Evolutionary conservation across 768 basidiomycete species (phyloP), one percentile per base, ranked within the genome.

Genomic region (Pisolithus tinctorius): DNA sequence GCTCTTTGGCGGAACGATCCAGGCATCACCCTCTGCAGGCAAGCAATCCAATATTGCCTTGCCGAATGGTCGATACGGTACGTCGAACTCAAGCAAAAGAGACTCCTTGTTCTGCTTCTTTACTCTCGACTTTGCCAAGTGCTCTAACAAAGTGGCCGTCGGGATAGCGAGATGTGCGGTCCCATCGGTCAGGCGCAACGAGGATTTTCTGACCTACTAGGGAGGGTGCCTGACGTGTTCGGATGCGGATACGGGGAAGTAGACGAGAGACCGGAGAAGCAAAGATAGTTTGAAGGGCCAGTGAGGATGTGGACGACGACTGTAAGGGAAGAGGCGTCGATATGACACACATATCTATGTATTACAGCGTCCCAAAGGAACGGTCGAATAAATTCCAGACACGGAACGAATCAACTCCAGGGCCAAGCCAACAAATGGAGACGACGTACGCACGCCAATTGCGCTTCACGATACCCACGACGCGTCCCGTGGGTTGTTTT

Each of bases 51-150:
- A 61, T 42, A 98, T 93, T 2, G 93, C 91, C 67, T 85, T 89
- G n/a, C 93, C 93, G 65, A 99, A 99, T 2, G 96, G 92, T 55
- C 95, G 67, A 64, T 98, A 97, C 1, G 93, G 93, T 6, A 97
- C 92, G 49, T 96, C 96, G 63, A 86, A 98, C 66, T 99, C 95
- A 27, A 98, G 70, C 58, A 99, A 65, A 50, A 99, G 62, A 63
- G 89, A 91, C 68, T 98, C 95, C 64, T n/a, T 93, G 88, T 61
- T 98, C 95, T 0, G 94, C 94, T 64, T 95, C 93, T 66, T 97
- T 96, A 65, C 87, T 89, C 61, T 93, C 95, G 0, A 84, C 91
- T 60, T 81, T 83, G 2, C 96, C 96, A 1, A 99, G 77, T 0
- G 92, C 83, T 39, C 95, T 83, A 20, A 98, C 94, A 56, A 99